Evolutionary conservation across 2,329 filamentous ascomycete species (phyloP), one percentile per base, ranked within the genome.

Genomic region (Hypomyces rosellus): DNA sequence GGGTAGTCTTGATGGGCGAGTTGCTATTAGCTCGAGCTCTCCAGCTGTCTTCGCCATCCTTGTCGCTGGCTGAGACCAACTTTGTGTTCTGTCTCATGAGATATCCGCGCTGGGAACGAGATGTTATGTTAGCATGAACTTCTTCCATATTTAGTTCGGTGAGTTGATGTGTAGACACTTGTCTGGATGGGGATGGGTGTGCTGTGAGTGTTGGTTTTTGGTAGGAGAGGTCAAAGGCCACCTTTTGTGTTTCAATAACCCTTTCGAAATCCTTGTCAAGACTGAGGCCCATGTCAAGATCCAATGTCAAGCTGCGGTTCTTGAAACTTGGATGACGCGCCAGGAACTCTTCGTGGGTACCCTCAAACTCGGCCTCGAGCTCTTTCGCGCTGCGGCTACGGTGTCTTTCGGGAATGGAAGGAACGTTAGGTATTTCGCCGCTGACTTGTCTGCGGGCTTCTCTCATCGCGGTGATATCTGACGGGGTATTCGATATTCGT

Each of bases 81-180:
- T 97, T 97, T 3, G 92, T 97, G 70, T 97, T 99, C 62, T 99
- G 92, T 62, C 93, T 85, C 92, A 97, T 99, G 42, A 97, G 78
- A 65, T 99, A 99, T 50, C 93, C 93, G 74, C 95, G 91, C 91
- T 96, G 87, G 82, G 77, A 77, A 59, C 69, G 75, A 60, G 72
- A 62, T 63, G 68, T 77, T 62, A 74, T 64, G 78, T 89, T 84
- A 89, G 85, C 77, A 82, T 77, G 69, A 56, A 59, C 45, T 51
- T 54, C 54, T 54, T 57, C 49, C 33, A 30, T 46, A 6, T 50
- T 16, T 48, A 33, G 45, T 36, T 55, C 54, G 9, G 16, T 50
- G 43, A 34, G 18, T 45, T 52, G 42, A 41, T 60, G 57, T 34
- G 25, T 41, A 67, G 74, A 75, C 71, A 63, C 71, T 77, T 76